Evolutionary conservation across 306 rosid species (phyloP), one percentile per base, ranked within the genome.

Genomic region (Trichosanthes cucumerina): DNA sequence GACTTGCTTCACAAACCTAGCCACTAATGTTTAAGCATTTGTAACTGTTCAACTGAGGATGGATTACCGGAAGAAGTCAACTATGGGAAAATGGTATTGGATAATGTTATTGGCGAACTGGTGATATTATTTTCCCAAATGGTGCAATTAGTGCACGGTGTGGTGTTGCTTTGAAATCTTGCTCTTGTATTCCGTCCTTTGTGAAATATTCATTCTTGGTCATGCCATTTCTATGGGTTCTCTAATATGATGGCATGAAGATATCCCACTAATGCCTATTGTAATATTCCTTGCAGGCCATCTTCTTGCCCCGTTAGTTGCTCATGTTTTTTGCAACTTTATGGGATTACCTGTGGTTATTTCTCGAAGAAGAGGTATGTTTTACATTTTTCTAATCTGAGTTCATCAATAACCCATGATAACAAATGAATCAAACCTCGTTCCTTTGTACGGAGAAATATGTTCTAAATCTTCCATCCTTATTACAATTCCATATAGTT

Each of bases 341-440:
- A 91, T 96, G 99, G 99, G 98, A 80, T 84, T 91, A 83, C 98
- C 99, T 33, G 86, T 66, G 39, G 43, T 91, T 58, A 86, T 82
- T 84, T 88, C 96, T 15, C 77, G 38, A 24, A 84, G 89, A 57
- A 88, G 82, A 80, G 97, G 99, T 92, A 90, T 58, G 89, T 69
- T 3, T 34, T 71, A 70, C 63, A 5, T 47, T 82, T 47, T 82
- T 50, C 44, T 73, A 18, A 75, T 38, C 28, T 58, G n/a, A 26
- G 10, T 62, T 65, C n/a, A 5, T 46, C 11, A 10, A 36, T 57
- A 14, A 33, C 21, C 52, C 23, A 19, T 0, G 31, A 63, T 36
- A 23, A 36, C 7, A 33, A 31, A 56, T 57, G 49, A 39, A 72
- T 47, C 38, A 57, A 33, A 57, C 79, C 14, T 24, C 26, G 26